Evolutionary conservation across 495 filamentous ascomycete genomes (phyloP).

Genomic region (Evernia prunastri): DNA sequence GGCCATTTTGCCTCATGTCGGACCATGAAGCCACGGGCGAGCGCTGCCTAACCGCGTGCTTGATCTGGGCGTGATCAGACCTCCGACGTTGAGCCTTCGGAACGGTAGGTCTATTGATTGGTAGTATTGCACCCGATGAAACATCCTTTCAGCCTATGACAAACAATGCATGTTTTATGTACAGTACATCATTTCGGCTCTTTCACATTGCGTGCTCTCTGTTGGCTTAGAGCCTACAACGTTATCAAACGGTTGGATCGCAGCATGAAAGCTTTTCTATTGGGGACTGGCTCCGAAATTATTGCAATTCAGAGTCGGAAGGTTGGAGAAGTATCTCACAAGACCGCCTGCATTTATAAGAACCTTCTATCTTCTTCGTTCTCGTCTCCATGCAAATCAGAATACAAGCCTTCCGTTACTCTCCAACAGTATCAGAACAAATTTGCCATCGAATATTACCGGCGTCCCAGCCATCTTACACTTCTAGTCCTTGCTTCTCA

Average conservation of each 20-base stretch:
- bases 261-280: not conserved
- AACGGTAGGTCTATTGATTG: not conserved
- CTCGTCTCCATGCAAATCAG: not conserved
- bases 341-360: not conserved
- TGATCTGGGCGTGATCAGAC: not conserved
- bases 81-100: not conserved
- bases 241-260: not conserved
- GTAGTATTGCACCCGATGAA: constrained; percentile 4
- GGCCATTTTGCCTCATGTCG: not conserved
- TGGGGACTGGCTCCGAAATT: not conserved
- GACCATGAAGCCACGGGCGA: not conserved
- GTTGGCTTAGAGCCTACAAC: not conserved
- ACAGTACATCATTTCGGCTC: not conserved
- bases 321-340: not conserved
- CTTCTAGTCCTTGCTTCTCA: not conserved
- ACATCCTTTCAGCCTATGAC: not conserved
- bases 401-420: not conserved
- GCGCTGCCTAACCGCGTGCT: not conserved
- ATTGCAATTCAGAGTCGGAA: not conserved
- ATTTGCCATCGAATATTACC: not conserved
- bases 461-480: not conserved
- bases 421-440: not conserved
- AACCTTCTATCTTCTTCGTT: not conserved
- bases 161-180: not conserved
- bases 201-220: not conserved